A percentile compares a stretch with the other conserved stretches of the same genome.
Evolutionary conservation across 495 filamentous ascomycete species (phyloP).

Genomic region (Endocarpon pusillum): DNA sequence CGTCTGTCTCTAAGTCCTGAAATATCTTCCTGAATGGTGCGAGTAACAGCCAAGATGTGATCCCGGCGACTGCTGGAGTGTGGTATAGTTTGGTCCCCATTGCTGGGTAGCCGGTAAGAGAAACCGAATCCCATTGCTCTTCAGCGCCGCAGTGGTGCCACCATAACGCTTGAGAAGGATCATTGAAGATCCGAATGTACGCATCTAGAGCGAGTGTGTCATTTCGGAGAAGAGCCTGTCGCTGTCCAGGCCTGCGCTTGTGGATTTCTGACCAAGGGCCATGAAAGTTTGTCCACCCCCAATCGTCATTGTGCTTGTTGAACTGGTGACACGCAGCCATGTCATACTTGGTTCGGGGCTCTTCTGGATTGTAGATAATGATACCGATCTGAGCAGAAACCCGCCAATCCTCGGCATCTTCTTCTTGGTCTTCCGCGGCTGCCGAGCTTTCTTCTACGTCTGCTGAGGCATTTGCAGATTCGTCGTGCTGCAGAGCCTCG

Average conservation of each 20-base stretch:
- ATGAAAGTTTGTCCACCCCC: constrained; percentile 52
- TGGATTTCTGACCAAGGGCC: constrained; percentile 44
- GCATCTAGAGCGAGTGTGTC: constrained; percentile 47
- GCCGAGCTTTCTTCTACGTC: neutral
- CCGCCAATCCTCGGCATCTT: constrained; percentile 18
- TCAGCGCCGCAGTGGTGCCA: constrained; percentile 43
- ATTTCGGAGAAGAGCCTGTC: constrained; percentile 42
- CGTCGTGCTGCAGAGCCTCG: constrained; percentile 3
- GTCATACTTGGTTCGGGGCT: constrained; percentile 42
- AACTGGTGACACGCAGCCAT: constrained; percentile 43
- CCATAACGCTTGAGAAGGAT: constrained; percentile 46
- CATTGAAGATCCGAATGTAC: constrained; percentile 45
- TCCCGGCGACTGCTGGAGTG: constrained; percentile 32
- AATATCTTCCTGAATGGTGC: constrained; percentile 40
- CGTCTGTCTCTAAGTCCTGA: constrained; percentile 29
- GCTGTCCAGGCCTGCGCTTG: constrained; percentile 36
- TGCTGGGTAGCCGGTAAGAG: constrained; percentile 40
- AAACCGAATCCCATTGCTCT: constrained; percentile 57
- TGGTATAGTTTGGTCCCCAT: constrained; percentile 32
- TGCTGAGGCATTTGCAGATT: neutral
- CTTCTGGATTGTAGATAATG: constrained; percentile 46
- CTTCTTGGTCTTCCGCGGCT: neutral
- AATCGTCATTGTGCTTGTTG: constrained; percentile 39
- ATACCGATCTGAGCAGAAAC: constrained; percentile 46
- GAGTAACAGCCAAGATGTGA: constrained; percentile 42